phyloP scores from a whole-genome alignment of 176 grass and related monocot species.

The Ampelocalamus luodianensis region DNA sequence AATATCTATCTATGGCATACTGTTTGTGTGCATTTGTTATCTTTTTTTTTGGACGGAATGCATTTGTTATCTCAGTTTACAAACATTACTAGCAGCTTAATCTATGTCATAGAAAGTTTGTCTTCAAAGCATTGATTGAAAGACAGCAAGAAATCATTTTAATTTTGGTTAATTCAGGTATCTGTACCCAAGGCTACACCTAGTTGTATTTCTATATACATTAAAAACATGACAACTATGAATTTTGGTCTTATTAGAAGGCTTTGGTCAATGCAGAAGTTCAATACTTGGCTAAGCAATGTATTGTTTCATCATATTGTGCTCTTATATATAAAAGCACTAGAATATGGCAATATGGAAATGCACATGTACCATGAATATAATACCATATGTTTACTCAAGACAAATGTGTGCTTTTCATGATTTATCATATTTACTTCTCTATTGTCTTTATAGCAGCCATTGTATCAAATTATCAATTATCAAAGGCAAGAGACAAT shows the following conservation, averaged over 20 bases:
- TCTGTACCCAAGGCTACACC: neutral
- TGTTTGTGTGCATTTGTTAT: slow-evolving; percentile 18
- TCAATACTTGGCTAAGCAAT: neutral
- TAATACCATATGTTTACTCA: neutral
- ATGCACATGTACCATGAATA: neutral
- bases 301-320: neutral
- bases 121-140: neutral
- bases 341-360: slow-evolving; percentile 4
- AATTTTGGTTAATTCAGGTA: neutral
- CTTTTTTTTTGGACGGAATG: neutral
- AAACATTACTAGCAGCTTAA: slow-evolving; percentile 11
- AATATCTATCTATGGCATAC: slow-evolving; percentile 17
- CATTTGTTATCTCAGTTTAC: slow-evolving; percentile 16
- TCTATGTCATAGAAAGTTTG: no score
- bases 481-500: neutral
- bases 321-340: neutral
- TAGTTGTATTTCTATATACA: neutral
- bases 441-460: neutral
- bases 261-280: neutral
- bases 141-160: neutral
- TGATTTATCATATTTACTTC: neutral
- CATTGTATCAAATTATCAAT: neutral
- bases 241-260: neutral
- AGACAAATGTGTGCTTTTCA: neutral
- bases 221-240: neutral